Percentiles rank a stretch among this genome's conserved stretches.
phyloP scores from a whole-genome alignment of 2,329 filamentous ascomycete genomes.

The Lachnum nothofagi region DNA sequence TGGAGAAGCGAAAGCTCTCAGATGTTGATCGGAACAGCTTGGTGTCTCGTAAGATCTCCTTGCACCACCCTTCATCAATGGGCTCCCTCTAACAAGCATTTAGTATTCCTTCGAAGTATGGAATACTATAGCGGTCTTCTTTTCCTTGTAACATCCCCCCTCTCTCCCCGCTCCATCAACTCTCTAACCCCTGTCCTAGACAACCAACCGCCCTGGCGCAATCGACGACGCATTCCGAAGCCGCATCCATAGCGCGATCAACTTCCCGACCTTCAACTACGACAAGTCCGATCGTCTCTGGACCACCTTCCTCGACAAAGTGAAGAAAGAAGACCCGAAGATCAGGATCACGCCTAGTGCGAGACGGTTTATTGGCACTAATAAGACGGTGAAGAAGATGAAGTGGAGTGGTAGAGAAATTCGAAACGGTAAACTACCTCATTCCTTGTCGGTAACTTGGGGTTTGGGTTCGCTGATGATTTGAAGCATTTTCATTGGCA shows the following conservation, averaged over 20 bases:
- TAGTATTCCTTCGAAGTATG: slow-evolving; percentile 35
- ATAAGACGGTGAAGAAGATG: slow-evolving; percentile 5
- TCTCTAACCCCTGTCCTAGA: slow-evolving; percentile 11
- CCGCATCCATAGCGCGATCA: slow-evolving; percentile 32
- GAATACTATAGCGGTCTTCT: slow-evolving; percentile 39
- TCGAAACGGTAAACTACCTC: slow-evolving; percentile 8
- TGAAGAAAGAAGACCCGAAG: slow-evolving; percentile 5
- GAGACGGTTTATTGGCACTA: slow-evolving; percentile 5
- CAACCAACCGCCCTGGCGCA: slow-evolving; percentile 35
- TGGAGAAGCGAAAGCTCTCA: slow-evolving; percentile 27
- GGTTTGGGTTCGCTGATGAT: no score
- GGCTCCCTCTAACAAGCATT: neutral
- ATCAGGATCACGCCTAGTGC: slow-evolving; percentile 2
- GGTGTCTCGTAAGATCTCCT: slow-evolving; percentile 21
- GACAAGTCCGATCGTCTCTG: slow-evolving; percentile 23
- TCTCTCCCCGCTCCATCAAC: neutral
- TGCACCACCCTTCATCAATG: neutral
- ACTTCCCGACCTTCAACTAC: slow-evolving; percentile 24
- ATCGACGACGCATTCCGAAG: slow-evolving; percentile 36
- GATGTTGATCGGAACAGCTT: slow-evolving; percentile 33
- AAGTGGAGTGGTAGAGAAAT: slow-evolving; percentile 19
- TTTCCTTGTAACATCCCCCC: slow-evolving; percentile 27
- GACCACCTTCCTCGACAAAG: slow-evolving; percentile 12
- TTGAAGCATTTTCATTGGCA: neutral
- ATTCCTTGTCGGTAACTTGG: no score